Base-by-base conservation (phyloP, 2,329 filamentous ascomycete genomes). In the Trichothecium roseum region DNA sequence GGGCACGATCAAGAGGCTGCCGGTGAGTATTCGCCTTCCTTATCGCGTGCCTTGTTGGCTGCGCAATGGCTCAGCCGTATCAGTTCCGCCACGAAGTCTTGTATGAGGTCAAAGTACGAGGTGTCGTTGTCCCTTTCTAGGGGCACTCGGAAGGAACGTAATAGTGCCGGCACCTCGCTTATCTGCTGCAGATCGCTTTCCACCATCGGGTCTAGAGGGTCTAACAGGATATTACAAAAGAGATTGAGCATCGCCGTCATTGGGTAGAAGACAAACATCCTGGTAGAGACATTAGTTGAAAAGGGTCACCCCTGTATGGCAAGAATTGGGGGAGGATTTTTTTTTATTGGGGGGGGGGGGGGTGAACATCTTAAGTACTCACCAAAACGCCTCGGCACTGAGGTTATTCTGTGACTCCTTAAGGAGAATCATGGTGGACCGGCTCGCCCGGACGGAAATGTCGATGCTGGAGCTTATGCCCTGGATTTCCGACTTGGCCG, bases 191-290 rank as follows among this genome's bases (percentile, higher is more conserved):
- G 45, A 37, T 76, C 72, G 3, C 57, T 48, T 2, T 53, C 44
- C 0, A 67, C 60, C 18, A 62, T 52, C 0, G 59, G 51, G 18
- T 66, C 52, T 0, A 62, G 51, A 0, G 72, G 72, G 20, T 68
- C 56, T 16, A 60, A 53, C 0, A 77, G 51, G 20, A 75, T 62
- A 39, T 68, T 71, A 53, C 66, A 71, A 44, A 76, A 77, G 1
- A 77, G 55, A 1, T 60, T 62, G 36, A 74, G 54, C 12, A 72
- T 53, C 1, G 72, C 71, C 0, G 68, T 65, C 37, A 72, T 64
- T 1, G 72, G 71, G 37, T 76, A 76, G 44, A 72, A 75, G 3
- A 72, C 55, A 4, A 74, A 49, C n/a, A 64, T 51, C 69, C 72
- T 74, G 3, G 36, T 4, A 5, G 8, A 13, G 1, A n/a, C n/a